Evolutionary conservation across 495 filamentous ascomycete species (phyloP).

Genomic region (Penicillium argentinense): DNA sequence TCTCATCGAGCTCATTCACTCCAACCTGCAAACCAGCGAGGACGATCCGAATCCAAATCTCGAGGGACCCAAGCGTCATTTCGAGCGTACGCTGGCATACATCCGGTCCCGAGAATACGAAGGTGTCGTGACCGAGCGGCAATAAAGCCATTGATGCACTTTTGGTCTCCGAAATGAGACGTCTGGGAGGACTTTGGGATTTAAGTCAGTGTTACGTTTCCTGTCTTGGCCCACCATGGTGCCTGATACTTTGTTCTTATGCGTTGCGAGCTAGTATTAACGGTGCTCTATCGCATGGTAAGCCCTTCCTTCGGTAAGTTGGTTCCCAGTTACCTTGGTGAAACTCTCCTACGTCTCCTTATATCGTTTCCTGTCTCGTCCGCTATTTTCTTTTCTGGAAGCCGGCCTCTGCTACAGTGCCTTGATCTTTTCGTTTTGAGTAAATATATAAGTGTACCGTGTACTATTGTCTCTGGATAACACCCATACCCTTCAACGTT

Average conservation of each 20-base stretch:
- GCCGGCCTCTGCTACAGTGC: conserved; percentile 15
- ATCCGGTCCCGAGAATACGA: conserved; percentile 90
- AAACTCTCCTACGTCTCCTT: conserved; percentile 8
- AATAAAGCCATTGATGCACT: conserved; percentile 21
- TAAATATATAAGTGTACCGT: conserved; percentile 41
- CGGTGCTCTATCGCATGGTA: too few relatives aligned
- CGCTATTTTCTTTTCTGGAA: conserved; percentile 17
- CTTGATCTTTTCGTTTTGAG: conserved; percentile 20
- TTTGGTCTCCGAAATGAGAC: too few relatives aligned
- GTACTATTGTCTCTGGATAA: conserved; percentile 31
- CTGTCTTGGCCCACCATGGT: too few relatives aligned
- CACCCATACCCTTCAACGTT: conserved; percentile 24
- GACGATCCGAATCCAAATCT: conserved; percentile 65
- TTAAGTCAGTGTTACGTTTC: too few relatives aligned
- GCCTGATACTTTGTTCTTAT: too few relatives aligned
- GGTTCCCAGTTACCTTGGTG: neutral
- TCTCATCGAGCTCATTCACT: conserved; percentile 96
- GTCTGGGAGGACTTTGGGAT: too few relatives aligned
- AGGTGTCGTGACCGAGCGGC: conserved; percentile 77
- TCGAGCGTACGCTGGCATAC: conserved; percentile 90
- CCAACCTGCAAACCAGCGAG: conserved; percentile 83
- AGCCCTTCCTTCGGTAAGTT: too few relatives aligned
- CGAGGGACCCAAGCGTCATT: conserved; percentile 86
- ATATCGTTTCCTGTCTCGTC: conserved; percentile 8
- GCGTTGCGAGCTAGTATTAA: too few relatives aligned